A percentile compares a stretch with the other conserved stretches of the same genome.
Evolutionary conservation across 768 basidiomycete species (phyloP).

Genomic region (Piloderma croceum): DNA sequence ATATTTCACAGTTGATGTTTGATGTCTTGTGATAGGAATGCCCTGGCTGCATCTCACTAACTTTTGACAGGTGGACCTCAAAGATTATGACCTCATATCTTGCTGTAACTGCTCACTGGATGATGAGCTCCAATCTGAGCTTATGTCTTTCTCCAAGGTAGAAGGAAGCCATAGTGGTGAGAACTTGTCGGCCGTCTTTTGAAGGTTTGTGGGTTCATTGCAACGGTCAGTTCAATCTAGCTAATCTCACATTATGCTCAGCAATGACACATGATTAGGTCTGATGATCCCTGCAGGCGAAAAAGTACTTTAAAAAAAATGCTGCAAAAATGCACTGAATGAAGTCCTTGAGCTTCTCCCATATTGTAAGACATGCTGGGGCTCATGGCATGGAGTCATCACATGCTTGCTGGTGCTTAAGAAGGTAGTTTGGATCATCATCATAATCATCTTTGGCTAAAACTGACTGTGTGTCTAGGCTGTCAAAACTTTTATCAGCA

Average conservation of each 20-base stretch:
- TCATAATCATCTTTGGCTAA: background rate
- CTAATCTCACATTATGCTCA: too few relatives aligned
- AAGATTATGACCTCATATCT: conserved; percentile 31
- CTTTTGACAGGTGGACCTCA: conserved; percentile 35
- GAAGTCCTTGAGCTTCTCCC: background rate
- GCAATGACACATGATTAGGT: too few relatives aligned
- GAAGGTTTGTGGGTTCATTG: background rate
- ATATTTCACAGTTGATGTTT: too few relatives aligned
- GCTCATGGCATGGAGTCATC: conserved; percentile 1
- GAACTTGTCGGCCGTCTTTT: conserved; percentile 15
- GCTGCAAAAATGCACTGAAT: background rate
- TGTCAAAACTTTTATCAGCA: background rate
- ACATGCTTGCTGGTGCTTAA: background rate
- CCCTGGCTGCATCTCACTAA: conserved; percentile 31
- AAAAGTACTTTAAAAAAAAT: background rate
- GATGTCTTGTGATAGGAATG: too few relatives aligned
- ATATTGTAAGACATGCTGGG: conserved; percentile 1
- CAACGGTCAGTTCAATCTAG: background rate
- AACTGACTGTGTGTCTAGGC: background rate
- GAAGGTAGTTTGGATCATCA: background rate
- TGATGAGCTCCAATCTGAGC: conserved; percentile 18
- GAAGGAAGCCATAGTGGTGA: conserved; percentile 26
- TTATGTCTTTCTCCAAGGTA: conserved; percentile 28
- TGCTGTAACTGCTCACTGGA: conserved; percentile 41
- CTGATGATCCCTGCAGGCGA: conserved; percentile 1